Evolutionary conservation across 2,329 filamentous ascomycete genomes (phyloP).

Genomic region (Diaporthe helianthi): DNA sequence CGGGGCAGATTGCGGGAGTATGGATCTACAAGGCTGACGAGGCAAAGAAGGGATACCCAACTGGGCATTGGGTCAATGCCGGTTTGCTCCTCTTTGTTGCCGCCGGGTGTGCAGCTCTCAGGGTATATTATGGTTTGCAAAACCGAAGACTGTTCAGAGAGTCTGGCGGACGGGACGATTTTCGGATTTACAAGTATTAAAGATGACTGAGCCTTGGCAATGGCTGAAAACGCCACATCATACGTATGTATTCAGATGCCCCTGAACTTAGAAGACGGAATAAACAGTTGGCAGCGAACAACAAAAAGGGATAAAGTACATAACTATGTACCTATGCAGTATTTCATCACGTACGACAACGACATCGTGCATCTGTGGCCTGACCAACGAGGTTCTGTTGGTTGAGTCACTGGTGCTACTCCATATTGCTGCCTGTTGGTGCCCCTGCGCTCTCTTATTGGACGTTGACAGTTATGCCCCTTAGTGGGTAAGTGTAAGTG

Average conservation of each 20-base stretch:
- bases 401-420: constrained; percentile 1
- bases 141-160: constrained; percentile 48
- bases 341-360: background rate
- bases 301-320: too few species aligned
- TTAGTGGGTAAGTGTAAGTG: constrained; percentile 9
- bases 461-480: constrained; percentile 1
- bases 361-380: background rate
- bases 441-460: background rate
- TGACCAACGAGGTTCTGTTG: background rate
- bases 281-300: background rate
- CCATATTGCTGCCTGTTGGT: constrained; percentile 3
- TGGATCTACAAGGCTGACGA: constrained; percentile 77
- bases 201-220: background rate
- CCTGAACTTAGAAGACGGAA: too few species aligned
- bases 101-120: constrained; percentile 59
- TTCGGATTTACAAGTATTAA: constrained; percentile 51
- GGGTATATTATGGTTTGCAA: constrained; percentile 61
- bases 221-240: background rate
- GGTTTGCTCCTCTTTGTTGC: constrained; percentile 65
- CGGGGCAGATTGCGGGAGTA: constrained; percentile 75
- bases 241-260: too few species aligned
- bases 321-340: too few species aligned
- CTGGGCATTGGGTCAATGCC: constrained; percentile 73
- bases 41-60: constrained; percentile 67
- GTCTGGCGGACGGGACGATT: constrained; percentile 42